Evolutionary conservation across 768 basidiomycete species (phyloP).

Genomic region (Favolaschia claudopus): DNA sequence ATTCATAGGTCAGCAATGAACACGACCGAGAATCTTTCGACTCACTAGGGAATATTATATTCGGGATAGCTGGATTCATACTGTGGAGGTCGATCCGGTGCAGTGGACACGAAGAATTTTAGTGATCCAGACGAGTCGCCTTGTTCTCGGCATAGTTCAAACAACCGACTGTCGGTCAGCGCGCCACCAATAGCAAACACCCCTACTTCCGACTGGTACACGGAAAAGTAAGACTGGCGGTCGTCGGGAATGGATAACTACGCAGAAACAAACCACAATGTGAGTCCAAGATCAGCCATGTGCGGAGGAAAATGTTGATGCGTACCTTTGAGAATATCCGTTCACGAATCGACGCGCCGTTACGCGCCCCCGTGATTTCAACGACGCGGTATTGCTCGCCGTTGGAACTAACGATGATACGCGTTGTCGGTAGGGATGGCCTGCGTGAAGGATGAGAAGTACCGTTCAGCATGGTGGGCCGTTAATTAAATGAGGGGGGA

Average conservation of each 20-base stretch:
- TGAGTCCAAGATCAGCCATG: neutral
- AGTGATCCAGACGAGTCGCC: slow-evolving; percentile 57
- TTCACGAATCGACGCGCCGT: slow-evolving; percentile 54
- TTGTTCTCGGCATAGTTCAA: slow-evolving; percentile 49
- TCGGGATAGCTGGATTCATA: slow-evolving; percentile 22
- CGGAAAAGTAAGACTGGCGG: slow-evolving; percentile 45
- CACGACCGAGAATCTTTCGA: neutral
- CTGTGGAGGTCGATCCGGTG: slow-evolving; percentile 48
- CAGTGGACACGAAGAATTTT: slow-evolving; percentile 59
- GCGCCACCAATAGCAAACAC: slow-evolving; percentile 50
- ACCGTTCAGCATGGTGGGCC: slow-evolving; percentile 8
- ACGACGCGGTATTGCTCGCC: slow-evolving; percentile 58
- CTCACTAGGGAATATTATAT: slow-evolving; percentile 13
- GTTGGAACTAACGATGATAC: slow-evolving; percentile 57
- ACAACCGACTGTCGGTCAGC: slow-evolving; percentile 48
- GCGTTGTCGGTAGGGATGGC: slow-evolving; percentile 44
- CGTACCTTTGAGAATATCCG: slow-evolving; percentile 53
- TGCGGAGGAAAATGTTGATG: neutral
- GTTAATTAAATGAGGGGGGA: neutral
- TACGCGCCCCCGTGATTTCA: slow-evolving; percentile 54
- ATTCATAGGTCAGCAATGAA: too few relatives aligned
- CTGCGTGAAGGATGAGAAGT: slow-evolving; percentile 11
- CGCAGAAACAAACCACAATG: neutral
- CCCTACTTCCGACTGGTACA: slow-evolving; percentile 58
- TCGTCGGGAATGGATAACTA: slow-evolving; percentile 56